phyloP scores from a whole-genome alignment of 768 basidiomycete genomes.

The Boletus barrowsii region DNA sequence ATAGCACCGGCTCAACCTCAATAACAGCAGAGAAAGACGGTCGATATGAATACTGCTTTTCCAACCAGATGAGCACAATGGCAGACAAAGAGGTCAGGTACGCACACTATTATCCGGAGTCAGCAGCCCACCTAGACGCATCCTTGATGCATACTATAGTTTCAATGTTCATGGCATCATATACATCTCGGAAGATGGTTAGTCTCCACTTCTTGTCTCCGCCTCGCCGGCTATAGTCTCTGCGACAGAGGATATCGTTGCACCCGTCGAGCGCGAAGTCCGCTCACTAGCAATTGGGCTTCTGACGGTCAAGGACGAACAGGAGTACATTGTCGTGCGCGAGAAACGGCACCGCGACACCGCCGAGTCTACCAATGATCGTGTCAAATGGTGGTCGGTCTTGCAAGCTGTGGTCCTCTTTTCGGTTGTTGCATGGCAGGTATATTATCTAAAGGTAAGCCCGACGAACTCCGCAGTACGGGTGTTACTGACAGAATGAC shows the following conservation, averaged over 20 bases:
- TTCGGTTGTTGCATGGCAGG: slow-evolving; percentile 92
- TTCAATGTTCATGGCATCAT: slow-evolving; percentile 99
- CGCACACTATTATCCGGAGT: neutral
- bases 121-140: neutral
- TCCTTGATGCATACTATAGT: slow-evolving; percentile 36
- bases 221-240: slow-evolving; percentile 1
- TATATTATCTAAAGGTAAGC: slow-evolving; percentile 90
- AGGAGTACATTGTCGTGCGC: slow-evolving; percentile 96
- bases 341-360: slow-evolving; percentile 94
- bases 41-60: slow-evolving; percentile 94
- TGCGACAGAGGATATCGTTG: slow-evolving; percentile 64
- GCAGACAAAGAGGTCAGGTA: slow-evolving; percentile 95
- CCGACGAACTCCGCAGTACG: neutral
- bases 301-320: slow-evolving; percentile 93
- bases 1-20: slow-evolving; percentile 85
- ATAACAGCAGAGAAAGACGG: slow-evolving; percentile 88
- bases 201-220: slow-evolving; percentile 12
- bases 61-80: slow-evolving; percentile 96
- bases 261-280: slow-evolving; percentile 96
- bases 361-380: slow-evolving; percentile 86
- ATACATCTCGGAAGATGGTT: slow-evolving; percentile 88
- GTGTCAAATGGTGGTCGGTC: slow-evolving; percentile 99
- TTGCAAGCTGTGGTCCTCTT: slow-evolving; percentile 85
- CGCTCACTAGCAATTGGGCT: slow-evolving; percentile 78
- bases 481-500: slow-evolving; percentile 1